Percentiles rank a stretch among this genome's conserved stretches.
These are phyloP conservation scores for Cladosporium colombiae DNA, from an alignment of 2,329 filamentous ascomycete genomes.

Conservation along the genomic window DNA sequence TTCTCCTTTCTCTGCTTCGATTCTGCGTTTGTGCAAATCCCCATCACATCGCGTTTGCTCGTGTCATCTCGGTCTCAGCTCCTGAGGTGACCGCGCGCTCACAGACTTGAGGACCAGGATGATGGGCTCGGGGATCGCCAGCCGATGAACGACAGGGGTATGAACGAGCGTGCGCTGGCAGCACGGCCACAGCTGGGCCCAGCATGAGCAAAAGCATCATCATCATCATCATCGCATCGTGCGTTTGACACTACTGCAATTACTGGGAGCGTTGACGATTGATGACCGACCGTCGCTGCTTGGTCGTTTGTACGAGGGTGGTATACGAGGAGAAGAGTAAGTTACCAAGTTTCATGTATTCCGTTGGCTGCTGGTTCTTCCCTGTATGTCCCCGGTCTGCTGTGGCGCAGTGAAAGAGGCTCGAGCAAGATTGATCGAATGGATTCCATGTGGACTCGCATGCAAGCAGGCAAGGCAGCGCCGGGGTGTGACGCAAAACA, in stretches of 20 bases:
- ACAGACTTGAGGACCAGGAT: constrained; percentile 7
- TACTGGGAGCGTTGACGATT: not conserved
- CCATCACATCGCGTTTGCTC: not conserved
- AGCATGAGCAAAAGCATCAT: not conserved
- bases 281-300: not conserved
- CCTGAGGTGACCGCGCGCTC: not conserved
- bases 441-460: constrained; percentile 6
- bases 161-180: not conserved
- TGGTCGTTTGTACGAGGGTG: constrained; percentile 1
- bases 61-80: not conserved
- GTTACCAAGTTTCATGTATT: not conserved
- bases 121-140: constrained; percentile 11
- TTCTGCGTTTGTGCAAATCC: not conserved
- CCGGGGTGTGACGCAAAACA: constrained; percentile 6
- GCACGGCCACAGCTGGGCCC: not conserved
- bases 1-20: not conserved
- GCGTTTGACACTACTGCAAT: not conserved
- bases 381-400: not conserved
- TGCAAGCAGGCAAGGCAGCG: not conserved
- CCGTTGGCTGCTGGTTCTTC: not conserved
- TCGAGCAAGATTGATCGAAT: not conserved
- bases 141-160: constrained; percentile 15
- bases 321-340: not conserved
- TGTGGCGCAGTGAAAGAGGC: not conserved
- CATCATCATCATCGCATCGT: constrained; percentile 6